Base-by-base conservation (phyloP, 257 asterid genomes). In the Euphrasia confusa region DNA sequence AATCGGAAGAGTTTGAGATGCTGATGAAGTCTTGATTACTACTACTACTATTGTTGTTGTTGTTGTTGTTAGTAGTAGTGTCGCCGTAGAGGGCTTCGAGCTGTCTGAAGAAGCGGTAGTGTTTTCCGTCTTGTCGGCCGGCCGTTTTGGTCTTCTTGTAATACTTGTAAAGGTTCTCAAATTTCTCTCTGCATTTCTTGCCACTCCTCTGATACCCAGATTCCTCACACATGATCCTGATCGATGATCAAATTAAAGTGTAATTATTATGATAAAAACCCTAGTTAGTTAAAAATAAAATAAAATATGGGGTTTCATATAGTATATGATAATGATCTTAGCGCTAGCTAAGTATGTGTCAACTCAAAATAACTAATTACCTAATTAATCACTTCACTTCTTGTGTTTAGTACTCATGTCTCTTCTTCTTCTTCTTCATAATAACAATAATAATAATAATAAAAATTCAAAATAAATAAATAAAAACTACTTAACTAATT, bases 51-150 rank as follows among this genome's bases (percentile, higher is more conserved):
- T 78, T 77, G 14, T 78, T 77, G 14, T 5, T 50, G 2, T 40
- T 40, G 10, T 44, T 44, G 9, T 11, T 44, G 11, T 44, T 5
- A n/a, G 52, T 55, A 55, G 12, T 56, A 21, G 17, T 28, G 27
- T 57, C 89, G 44, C 96, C 98, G 48, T 77, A 88, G 71, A 91
- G 85, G 13, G 96, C 98, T 75, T 91, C 98, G 12, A 91, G 96
- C 40, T 91, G 98, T 26, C 95, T 69, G 72, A 88, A 91, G 71
- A 88, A 91, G 68, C 98, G 78, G 74, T 91, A 91, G 24, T 88
- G 95, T 54, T 91, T 91, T 2, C 98, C 96, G 67, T 91, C 95
- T 74, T 86, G 98, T 47, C 96, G 77, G n/a, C 96, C 87, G n/a
- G 93, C 85, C 33, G 86, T 91, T 79, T 77, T 91, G 12, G 98